Base-by-base conservation (phyloP, 495 filamentous ascomycete species). In the Hypoxylon fuscum region DNA sequence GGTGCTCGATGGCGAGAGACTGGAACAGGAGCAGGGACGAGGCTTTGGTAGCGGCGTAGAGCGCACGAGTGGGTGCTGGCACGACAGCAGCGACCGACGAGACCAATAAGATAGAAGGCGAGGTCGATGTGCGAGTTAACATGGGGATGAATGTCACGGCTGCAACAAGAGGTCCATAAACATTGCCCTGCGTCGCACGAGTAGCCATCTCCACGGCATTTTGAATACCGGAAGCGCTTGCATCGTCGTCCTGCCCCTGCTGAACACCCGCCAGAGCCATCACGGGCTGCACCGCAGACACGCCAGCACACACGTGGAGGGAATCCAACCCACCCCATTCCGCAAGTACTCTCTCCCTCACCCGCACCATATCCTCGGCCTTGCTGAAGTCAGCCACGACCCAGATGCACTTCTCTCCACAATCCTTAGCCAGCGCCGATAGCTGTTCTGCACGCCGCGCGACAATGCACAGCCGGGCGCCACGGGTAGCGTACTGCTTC, bases 1-100 rank as follows among this genome's bases (percentile, higher is more conserved):
- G 66, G 14, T 73, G 68, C 32, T 73, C 71, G 48, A 73, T 71
- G 22, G 71, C 68, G 27, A 73, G 62, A 1, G 68, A 67, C 29
- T 73, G 71, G 40, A 69, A 73, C 5, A 73, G 37, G 1, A 68
- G 63, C 29, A 73, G 48, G 1, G 68, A 67, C 2, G 71, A 69
- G 1, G 71, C 71, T 49, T 73, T 73, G 10, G 68, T 69, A 21
- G 68, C 68, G 11, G 59, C 68, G 46, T 73, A 73, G 8, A 73
- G 38, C 9, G 59, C 71, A 2, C 71, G 68, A 5, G 71, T 73
- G 9, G 71, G 71, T 18, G 71, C 68, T 29, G 71, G 71, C 8
- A 73, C 42, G 8, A 73, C 50, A 2, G 71, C 71, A 1, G 71
- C 71, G 20, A 73, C 20, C 0, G 71, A 73, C 11, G 65, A 69